These are phyloP conservation scores for Iris macrosiphon DNA, from an alignment of 106 monocot genomes.

Conservation along the genomic window DNA sequence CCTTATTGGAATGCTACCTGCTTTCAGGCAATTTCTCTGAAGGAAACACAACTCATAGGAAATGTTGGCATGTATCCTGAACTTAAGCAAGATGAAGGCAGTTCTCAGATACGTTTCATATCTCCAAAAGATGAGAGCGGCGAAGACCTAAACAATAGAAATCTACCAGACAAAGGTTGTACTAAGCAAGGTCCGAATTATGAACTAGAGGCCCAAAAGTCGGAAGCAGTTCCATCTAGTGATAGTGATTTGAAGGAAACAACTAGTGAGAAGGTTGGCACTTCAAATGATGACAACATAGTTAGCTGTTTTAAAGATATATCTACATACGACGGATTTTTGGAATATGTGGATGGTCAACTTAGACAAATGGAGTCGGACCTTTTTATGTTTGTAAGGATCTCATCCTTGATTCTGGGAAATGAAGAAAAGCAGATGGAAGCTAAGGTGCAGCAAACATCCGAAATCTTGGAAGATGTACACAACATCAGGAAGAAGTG, in stretches of 20 bases:
- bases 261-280: not conserved
- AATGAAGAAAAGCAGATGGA: conserved; percentile 11
- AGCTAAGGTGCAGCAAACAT: conserved; percentile 23
- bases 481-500: conserved; percentile 46
- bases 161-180: not conserved
- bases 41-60: conserved; percentile 57
- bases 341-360: conserved; percentile 35
- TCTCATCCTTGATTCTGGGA: conserved; percentile 21
- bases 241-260: not conserved
- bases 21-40: conserved; percentile 73
- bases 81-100: conserved; percentile 8
- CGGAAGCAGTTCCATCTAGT: not conserved
- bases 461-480: conserved; percentile 43
- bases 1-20: conserved; percentile 2
- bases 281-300: not conserved
- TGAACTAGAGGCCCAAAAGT: not conserved
- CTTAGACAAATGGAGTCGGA: conserved; percentile 37
- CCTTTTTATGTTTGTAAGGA: conserved; percentile 21
- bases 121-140: conserved; percentile 15
- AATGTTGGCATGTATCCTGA: conserved; percentile 25
- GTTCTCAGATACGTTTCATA: conserved; percentile 24
- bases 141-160: conserved; percentile 9
- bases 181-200: not conserved
- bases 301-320: conserved; percentile 9
- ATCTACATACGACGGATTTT: conserved; percentile 30